Conservation (phyloP, 2,329 filamentous ascomycete genomes). For the Alternaria tenuissima region DNA sequence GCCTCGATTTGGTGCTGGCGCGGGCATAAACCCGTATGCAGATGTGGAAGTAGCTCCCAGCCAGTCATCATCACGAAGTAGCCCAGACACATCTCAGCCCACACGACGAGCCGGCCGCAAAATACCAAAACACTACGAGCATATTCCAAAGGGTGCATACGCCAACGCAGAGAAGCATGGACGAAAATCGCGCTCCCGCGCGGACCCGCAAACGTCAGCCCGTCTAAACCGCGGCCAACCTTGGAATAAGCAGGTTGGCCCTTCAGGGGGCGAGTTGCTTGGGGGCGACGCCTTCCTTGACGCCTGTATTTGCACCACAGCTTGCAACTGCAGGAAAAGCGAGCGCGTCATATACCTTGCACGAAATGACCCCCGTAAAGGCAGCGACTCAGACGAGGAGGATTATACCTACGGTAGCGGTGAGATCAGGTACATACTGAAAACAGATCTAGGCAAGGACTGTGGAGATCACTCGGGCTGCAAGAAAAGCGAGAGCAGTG, state of each 20-base stretch:
- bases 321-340: slow-evolving; percentile 39
- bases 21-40: slow-evolving; percentile 9
- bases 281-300: slow-evolving; percentile 37
- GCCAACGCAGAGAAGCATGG: slow-evolving; percentile 1
- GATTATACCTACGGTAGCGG: slow-evolving; percentile 20
- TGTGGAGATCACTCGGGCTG: slow-evolving; percentile 36
- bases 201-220: slow-evolving; percentile 11
- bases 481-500: slow-evolving; percentile 6
- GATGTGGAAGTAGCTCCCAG: slow-evolving; percentile 1
- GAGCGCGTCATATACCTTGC: slow-evolving; percentile 37
- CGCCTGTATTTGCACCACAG: slow-evolving; percentile 41
- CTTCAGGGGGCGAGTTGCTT: slow-evolving; percentile 34
- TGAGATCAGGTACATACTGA: slow-evolving; percentile 39
- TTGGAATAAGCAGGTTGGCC: slow-evolving; percentile 15
- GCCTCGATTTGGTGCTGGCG: neutral
- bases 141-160: slow-evolving; percentile 27
- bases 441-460: slow-evolving; percentile 36
- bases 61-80: slow-evolving; percentile 10
- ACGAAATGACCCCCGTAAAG: slow-evolving; percentile 1
- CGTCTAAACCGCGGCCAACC: slow-evolving; percentile 22
- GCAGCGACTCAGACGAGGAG: slow-evolving; percentile 2
- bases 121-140: slow-evolving; percentile 12
- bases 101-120: neutral
- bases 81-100: neutral
- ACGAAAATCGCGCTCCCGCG: neutral